Percentiles rank a stretch among this genome's conserved stretches.
Evolutionary conservation across 1,284 basidiomycete species (phyloP).

Genomic region (Ceratobasidium sp.): DNA sequence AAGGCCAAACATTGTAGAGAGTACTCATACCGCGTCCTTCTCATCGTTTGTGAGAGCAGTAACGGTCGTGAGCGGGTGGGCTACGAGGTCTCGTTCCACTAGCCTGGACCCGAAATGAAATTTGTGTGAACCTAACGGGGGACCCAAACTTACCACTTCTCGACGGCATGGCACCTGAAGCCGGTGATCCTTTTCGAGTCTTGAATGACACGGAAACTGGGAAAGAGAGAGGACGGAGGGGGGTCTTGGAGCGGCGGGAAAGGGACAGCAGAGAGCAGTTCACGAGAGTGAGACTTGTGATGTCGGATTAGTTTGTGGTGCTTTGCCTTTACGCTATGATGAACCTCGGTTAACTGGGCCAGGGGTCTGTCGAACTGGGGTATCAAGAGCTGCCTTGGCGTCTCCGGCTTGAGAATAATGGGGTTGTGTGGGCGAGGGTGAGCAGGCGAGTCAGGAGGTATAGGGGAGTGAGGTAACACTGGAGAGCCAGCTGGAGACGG

Average conservation of each 20-base stretch:
- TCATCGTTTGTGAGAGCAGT: slow-evolving; percentile 76
- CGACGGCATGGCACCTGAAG: slow-evolving; percentile 81
- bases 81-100: slow-evolving; percentile 64
- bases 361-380: slow-evolving; percentile 34
- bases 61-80: slow-evolving; percentile 56
- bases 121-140: neutral
- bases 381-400: slow-evolving; percentile 31
- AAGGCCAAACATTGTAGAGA: neutral
- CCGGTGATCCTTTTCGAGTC: slow-evolving; percentile 51
- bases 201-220: slow-evolving; percentile 22
- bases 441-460: slow-evolving; percentile 6
- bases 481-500: slow-evolving; percentile 28
- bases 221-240: slow-evolving; percentile 14
- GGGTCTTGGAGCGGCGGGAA: neutral
- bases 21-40: slow-evolving; percentile 60
- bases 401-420: slow-evolving; percentile 20
- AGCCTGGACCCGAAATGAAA: slow-evolving; percentile 56
- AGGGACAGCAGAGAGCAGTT: slow-evolving; percentile 5
- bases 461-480: slow-evolving; percentile 23
- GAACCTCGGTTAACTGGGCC: slow-evolving; percentile 1
- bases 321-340: slow-evolving; percentile 4
- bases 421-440: slow-evolving; percentile 23
- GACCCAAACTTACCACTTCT: slow-evolving; percentile 67
- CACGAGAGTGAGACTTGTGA: slow-evolving; percentile 29
- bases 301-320: slow-evolving; percentile 33